Conservation (phyloP, 352 stramenopile species). For the Phytophthora hibernalis region DNA sequence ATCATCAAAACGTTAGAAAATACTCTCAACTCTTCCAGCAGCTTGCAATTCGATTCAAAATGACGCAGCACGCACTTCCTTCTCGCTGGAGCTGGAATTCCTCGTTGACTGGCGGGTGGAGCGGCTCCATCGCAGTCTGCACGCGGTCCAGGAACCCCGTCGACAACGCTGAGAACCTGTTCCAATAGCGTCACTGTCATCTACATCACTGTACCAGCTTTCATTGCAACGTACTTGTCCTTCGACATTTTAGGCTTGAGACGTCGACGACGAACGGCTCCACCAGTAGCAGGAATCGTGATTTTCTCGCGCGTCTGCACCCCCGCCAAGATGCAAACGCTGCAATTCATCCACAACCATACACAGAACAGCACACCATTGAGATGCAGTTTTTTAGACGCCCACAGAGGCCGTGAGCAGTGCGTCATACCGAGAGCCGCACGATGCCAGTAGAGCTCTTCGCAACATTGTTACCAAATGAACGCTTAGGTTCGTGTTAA, state of each 20-base stretch:
- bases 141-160: conserved; percentile 72
- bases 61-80: conserved; percentile 31
- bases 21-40: neutral
- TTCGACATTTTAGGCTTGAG: conserved; percentile 62
- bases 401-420: neutral
- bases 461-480: neutral
- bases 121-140: conserved; percentile 58
- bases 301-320: conserved; percentile 42
- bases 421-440: conserved; percentile 31
- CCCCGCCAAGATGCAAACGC: conserved; percentile 12
- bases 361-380: neutral
- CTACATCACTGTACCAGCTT: neutral
- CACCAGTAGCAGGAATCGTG: conserved; percentile 41
- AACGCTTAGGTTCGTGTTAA: conserved; percentile 18
- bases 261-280: conserved; percentile 31
- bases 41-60: neutral
- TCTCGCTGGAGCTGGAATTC: conserved; percentile 60
- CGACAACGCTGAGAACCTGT: conserved; percentile 62
- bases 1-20: neutral
- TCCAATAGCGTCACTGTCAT: conserved; percentile 1
- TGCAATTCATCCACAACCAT: conserved; percentile 10
- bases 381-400: neutral
- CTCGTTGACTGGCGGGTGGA: conserved; percentile 71
- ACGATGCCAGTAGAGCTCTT: conserved; percentile 22
- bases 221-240: conserved; percentile 47